Conservation (phyloP, 148 eudicot genomes). For the Agrostemma githago region DNA sequence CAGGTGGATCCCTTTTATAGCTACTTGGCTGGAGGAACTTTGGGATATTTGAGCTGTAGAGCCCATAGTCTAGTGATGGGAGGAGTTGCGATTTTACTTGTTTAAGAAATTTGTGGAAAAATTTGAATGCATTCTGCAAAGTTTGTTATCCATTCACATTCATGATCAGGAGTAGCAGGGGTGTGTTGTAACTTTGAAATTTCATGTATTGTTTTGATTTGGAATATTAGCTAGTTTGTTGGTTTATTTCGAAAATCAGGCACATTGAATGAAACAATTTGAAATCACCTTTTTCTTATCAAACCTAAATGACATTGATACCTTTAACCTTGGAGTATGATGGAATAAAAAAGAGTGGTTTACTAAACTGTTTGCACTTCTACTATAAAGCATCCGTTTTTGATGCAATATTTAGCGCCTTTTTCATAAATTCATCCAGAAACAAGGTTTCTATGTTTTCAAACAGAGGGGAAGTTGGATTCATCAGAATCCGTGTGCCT, state of each 20-base stretch:
- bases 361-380: background rate
- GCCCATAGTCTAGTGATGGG: background rate
- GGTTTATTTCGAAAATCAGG: background rate
- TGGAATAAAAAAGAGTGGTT: background rate
- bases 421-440: background rate
- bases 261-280: background rate
- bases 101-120: no score
- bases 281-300: background rate
- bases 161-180: background rate
- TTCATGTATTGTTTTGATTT: background rate
- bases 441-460: background rate
- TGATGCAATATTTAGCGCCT: background rate
- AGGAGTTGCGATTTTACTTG: background rate
- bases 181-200: background rate
- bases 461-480: background rate
- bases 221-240: background rate
- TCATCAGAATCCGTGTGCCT: background rate
- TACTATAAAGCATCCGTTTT: background rate
- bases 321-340: background rate
- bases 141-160: background rate
- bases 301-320: background rate
- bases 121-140: background rate
- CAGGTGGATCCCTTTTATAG: background rate
- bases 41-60: background rate
- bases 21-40: background rate